A percentile compares a stretch with the other conserved stretches of the same genome.
phyloP scores from a whole-genome alignment of 352 stramenopile genomes.

The Paralagenidium karlingii region DNA sequence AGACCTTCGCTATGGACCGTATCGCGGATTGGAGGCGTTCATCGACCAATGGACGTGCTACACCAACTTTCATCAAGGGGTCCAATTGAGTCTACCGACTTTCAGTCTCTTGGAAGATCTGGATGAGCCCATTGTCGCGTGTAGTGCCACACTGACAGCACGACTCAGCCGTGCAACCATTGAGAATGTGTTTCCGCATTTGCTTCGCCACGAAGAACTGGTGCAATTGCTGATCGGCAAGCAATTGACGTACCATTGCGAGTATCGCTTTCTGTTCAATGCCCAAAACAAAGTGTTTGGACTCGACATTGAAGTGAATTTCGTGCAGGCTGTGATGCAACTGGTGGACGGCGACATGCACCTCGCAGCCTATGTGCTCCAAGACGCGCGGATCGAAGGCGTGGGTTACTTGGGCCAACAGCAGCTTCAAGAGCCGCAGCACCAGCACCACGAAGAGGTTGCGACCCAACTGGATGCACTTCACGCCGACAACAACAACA shows the following conservation, averaged over 20 bases:
- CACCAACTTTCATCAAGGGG: constrained; percentile 13
- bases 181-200: constrained; percentile 29
- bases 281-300: constrained; percentile 11
- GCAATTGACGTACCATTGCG: constrained; percentile 23
- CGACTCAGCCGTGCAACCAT: constrained; percentile 32
- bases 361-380: constrained; percentile 24
- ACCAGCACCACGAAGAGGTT: no score
- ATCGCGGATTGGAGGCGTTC: constrained; percentile 6
- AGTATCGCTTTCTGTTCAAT: constrained; percentile 27
- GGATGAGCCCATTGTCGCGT: constrained; percentile 12
- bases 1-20: constrained; percentile 8
- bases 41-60: constrained; percentile 19
- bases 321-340: constrained; percentile 21
- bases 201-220: constrained; percentile 15
- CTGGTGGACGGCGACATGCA: constrained; percentile 15
- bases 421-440: no score
- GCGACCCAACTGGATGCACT: no score
- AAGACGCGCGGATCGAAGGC: constrained; percentile 15
- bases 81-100: constrained; percentile 14
- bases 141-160: constrained; percentile 19
- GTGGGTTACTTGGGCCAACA: no score
- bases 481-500: no score
- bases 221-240: constrained; percentile 30
- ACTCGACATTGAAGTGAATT: constrained; percentile 19
- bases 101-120: constrained; percentile 8